A percentile compares a stretch with the other conserved stretches of the same genome.
Conservation (phyloP, 495 filamentous ascomycete genomes). For the Venustampulla echinocandica region DNA sequence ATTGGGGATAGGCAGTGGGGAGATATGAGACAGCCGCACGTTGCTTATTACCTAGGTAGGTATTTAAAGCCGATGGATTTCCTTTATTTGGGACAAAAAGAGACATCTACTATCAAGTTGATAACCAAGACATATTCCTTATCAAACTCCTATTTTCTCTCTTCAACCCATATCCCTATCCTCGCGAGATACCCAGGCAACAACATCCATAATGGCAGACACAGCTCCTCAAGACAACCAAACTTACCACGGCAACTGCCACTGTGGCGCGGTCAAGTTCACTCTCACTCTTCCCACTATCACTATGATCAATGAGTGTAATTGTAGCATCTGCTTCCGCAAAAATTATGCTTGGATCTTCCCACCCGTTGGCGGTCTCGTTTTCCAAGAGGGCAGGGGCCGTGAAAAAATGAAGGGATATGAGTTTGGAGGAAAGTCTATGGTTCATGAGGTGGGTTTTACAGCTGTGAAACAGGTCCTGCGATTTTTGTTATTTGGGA, state of each 20-base stretch:
- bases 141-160: too few species aligned
- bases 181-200: too few species aligned
- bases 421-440: slow-evolving; percentile 9
- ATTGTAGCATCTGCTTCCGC: slow-evolving; percentile 45
- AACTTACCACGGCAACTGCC: slow-evolving; percentile 49
- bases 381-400: slow-evolving; percentile 17
- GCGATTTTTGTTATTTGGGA: background rate
- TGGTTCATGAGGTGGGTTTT: slow-evolving; percentile 9
- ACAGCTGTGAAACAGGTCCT: background rate
- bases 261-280: slow-evolving; percentile 43
- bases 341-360: slow-evolving; percentile 34
- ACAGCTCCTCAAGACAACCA: slow-evolving; percentile 28
- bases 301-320: slow-evolving; percentile 31
- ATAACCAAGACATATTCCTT: too few species aligned
- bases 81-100: too few species aligned
- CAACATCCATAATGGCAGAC: slow-evolving; percentile 8
- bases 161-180: too few species aligned
- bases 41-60: too few species aligned
- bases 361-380: slow-evolving; percentile 23
- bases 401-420: slow-evolving; percentile 8
- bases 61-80: too few species aligned
- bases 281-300: slow-evolving; percentile 36
- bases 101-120: too few species aligned
- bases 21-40: too few species aligned
- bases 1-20: too few species aligned